These are phyloP conservation scores for Trichoderma breve DNA, from an alignment of 2,329 filamentous ascomycete genomes.

Conservation along the genomic window DNA sequence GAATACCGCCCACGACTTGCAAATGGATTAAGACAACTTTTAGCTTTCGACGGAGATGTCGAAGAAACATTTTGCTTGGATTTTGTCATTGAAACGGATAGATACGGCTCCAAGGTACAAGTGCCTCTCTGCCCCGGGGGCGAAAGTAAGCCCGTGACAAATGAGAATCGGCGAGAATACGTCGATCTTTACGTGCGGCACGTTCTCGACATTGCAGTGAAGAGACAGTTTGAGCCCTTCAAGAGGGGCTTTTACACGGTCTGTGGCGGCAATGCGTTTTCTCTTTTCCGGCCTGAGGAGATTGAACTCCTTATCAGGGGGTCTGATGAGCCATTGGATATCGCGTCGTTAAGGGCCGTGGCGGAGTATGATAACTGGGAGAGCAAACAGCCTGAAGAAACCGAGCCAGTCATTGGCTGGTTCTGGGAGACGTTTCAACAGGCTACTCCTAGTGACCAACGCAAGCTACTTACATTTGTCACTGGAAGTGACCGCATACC, in stretches of 20 bases:
- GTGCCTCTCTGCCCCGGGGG: conserved; percentile 74
- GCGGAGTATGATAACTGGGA: conserved; percentile 83
- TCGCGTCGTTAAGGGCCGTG: conserved; percentile 70
- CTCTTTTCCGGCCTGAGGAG: conserved; percentile 84
- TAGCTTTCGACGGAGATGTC: conserved; percentile 83
- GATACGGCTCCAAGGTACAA: conserved; percentile 66
- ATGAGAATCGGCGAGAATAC: conserved; percentile 78
- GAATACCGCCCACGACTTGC: conserved; percentile 78
- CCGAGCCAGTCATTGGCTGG: conserved; percentile 71
- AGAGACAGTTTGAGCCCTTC: conserved; percentile 87
- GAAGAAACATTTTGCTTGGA: conserved; percentile 76
- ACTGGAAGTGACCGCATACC: conserved; percentile 90
- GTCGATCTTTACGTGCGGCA: conserved; percentile 82
- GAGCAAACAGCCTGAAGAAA: conserved; percentile 50
- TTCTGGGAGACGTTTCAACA: conserved; percentile 82
- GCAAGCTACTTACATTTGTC: conserved; percentile 79
- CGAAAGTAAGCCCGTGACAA: conserved; percentile 75
- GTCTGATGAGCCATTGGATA: conserved; percentile 79
- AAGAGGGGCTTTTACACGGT: conserved; percentile 92
- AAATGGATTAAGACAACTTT: conserved; percentile 68
- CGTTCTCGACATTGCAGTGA: conserved; percentile 72
- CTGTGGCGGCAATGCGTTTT: conserved; percentile 82
- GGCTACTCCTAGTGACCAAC: conserved; percentile 65
- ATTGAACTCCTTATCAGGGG: conserved; percentile 85
- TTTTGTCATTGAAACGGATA: conserved; percentile 74